These are phyloP conservation scores for Gomphus bonarii DNA, from an alignment of 1,284 basidiomycete species.

Conservation along the genomic window DNA sequence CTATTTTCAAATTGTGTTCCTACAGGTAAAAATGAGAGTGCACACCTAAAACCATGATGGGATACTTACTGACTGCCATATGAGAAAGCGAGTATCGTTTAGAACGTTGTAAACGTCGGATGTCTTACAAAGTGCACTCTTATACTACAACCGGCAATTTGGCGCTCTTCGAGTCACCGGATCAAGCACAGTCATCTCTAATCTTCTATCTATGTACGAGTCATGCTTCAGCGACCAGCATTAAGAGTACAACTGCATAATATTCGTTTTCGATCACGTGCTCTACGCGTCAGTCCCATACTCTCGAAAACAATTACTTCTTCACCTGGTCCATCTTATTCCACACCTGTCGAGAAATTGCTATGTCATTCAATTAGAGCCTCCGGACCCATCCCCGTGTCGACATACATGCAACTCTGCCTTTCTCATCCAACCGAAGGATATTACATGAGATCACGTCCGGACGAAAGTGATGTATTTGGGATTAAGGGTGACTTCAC, in stretches of 20 bases:
- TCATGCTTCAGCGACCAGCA: not conserved
- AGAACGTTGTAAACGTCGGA: too few species aligned
- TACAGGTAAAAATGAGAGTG: constrained; percentile 22
- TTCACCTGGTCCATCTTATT: not conserved
- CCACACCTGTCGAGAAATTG: constrained; percentile 50
- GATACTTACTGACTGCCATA: constrained; percentile 38
- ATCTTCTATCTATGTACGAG: not conserved
- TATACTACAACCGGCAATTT: not conserved
- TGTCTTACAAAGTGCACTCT: not conserved
- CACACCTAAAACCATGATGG: not conserved
- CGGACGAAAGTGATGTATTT: constrained; percentile 54
- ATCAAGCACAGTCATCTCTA: not conserved
- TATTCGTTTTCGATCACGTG: constrained; percentile 7
- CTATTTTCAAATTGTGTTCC: constrained; percentile 95
- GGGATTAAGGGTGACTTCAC: constrained; percentile 89
- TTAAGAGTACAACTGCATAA: not conserved
- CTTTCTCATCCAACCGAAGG: constrained; percentile 80
- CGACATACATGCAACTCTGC: constrained; percentile 85
- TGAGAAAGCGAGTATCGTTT: constrained; percentile 6
- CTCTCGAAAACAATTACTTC: not conserved
- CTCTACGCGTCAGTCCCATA: not conserved
- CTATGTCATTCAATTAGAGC: constrained; percentile 70
- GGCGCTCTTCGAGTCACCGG: constrained; percentile 5
- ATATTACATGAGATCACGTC: constrained; percentile 70
- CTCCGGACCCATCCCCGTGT: constrained; percentile 78